Evolutionary conservation across 2,329 filamentous ascomycete species (phyloP).

Genomic region (Cytospora mali): DNA sequence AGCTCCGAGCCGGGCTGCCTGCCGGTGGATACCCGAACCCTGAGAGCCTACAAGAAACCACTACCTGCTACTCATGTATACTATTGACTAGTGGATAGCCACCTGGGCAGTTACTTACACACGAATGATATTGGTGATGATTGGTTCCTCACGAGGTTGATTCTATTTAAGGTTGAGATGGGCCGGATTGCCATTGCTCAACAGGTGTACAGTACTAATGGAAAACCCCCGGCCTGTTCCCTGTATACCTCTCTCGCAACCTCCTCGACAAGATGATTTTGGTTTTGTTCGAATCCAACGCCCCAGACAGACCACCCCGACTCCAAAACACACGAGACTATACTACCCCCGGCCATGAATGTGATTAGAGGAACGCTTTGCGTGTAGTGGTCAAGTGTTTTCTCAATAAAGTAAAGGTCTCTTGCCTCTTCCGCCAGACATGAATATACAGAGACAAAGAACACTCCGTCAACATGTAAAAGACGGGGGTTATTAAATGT

Average conservation of each 20-base stretch:
- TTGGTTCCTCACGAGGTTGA: slow-evolving; percentile 13
- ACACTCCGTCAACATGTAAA: slow-evolving; percentile 11
- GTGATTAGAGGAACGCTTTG: slow-evolving; percentile 24
- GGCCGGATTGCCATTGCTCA: slow-evolving; percentile 4
- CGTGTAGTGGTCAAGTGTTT: slow-evolving; percentile 8
- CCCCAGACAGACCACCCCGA: slow-evolving; percentile 20
- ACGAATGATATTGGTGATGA: neutral
- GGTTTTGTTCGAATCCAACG: slow-evolving; percentile 22
- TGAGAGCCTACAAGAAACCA: neutral
- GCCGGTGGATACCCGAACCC: slow-evolving; percentile 23
- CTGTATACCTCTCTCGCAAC: neutral
- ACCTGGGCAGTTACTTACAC: neutral
- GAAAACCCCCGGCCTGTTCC: neutral
- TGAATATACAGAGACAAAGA: slow-evolving; percentile 27
- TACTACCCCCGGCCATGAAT: slow-evolving; percentile 21
- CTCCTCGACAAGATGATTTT: slow-evolving; percentile 2
- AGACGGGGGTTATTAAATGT: slow-evolving; percentile 23
- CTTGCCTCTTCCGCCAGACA: slow-evolving; percentile 18
- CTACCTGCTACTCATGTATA: neutral
- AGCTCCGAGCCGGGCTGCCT: slow-evolving; percentile 22
- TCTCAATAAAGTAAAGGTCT: neutral
- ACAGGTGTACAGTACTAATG: slow-evolving; percentile 17
- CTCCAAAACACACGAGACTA: slow-evolving; percentile 19
- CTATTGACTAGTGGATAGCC: neutral
- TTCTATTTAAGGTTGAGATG: slow-evolving; percentile 20